Evolutionary conservation across 2,329 filamentous ascomycete genomes (phyloP).

Genomic region (Penicillium brasilianum): DNA sequence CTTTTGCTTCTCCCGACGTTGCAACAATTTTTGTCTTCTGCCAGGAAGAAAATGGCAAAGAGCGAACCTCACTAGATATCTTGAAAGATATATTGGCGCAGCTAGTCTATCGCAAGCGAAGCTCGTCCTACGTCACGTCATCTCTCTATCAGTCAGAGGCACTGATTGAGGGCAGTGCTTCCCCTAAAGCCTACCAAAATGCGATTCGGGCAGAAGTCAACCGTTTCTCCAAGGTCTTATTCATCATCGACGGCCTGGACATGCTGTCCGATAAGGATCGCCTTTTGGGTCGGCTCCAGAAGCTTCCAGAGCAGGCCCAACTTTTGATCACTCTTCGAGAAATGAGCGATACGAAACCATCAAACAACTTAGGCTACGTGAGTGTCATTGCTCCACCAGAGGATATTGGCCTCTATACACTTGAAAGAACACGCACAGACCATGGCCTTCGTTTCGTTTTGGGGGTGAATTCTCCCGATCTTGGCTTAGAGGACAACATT

Average conservation of each 20-base stretch:
- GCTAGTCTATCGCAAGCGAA: constrained; percentile 37
- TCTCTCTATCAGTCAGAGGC: constrained; percentile 34
- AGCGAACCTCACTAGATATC: constrained; percentile 27
- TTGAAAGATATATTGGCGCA: constrained; percentile 37
- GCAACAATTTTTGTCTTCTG: constrained; percentile 37
- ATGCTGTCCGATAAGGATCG: constrained; percentile 37
- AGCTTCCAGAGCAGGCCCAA: constrained; percentile 39
- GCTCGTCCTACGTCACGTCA: constrained; percentile 30
- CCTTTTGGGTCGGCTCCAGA: constrained; percentile 36
- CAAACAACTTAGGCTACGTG: too few species aligned
- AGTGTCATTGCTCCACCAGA: background rate
- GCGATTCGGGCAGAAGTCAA: constrained; percentile 40
- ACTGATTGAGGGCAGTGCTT: constrained; percentile 26
- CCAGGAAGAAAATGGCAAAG: constrained; percentile 31
- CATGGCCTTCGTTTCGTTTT: too few species aligned
- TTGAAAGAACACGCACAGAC: too few species aligned
- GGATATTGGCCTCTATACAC: background rate
- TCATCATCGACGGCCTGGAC: constrained; percentile 40
- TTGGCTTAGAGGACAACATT: constrained; percentile 8
- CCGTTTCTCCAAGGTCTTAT: constrained; percentile 36
- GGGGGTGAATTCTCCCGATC: too few species aligned
- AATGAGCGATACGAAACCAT: too few species aligned
- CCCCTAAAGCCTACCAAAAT: constrained; percentile 38
- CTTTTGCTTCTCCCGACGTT: constrained; percentile 38
- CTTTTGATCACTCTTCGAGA: constrained; percentile 26